A percentile compares a stretch with the other conserved stretches of the same genome.
Evolutionary conservation across 805 yeast genomes (phyloP).

Genomic region (Schwanniomyces polymorphus): DNA sequence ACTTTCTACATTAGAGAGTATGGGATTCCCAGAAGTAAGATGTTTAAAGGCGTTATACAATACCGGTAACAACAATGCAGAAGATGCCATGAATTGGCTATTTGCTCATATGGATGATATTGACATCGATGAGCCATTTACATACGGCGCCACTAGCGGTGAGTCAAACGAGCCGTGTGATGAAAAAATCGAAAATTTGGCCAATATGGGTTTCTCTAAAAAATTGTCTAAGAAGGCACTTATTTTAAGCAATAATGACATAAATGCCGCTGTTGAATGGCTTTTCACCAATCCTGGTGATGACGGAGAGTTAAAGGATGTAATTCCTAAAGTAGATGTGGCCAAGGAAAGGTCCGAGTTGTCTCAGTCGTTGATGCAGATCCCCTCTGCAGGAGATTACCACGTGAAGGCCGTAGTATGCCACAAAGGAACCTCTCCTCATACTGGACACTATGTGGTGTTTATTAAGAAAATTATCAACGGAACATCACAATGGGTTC

Average conservation of each 20-base stretch:
- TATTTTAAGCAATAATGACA: conserved; percentile 53
- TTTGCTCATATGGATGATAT: conserved; percentile 86
- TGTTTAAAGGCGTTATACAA: conserved; percentile 65
- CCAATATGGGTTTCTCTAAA: conserved; percentile 75
- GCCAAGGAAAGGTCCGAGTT: conserved; percentile 16
- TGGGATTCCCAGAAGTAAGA: conserved; percentile 85
- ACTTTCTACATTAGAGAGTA: conserved; percentile 56
- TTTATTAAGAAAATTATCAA: conserved; percentile 51
- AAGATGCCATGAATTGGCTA: conserved; percentile 87
- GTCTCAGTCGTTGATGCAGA: conserved; percentile 9
- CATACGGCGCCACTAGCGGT: conserved; percentile 10
- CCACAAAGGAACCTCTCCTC: conserved; percentile 87
- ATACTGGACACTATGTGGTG: conserved; percentile 90
- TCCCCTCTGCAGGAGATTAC: conserved; percentile 33
- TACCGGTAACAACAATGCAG: conserved; percentile 66
- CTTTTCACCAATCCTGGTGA: conserved; percentile 80
- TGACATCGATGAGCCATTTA: conserved; percentile 67
- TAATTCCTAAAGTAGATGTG: conserved; percentile 25
- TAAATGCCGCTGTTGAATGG: conserved; percentile 89
- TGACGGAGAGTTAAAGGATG: conserved; percentile 52
- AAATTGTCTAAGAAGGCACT: conserved; percentile 75
- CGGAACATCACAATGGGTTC: conserved; percentile 58
- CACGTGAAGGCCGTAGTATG: conserved; percentile 67
- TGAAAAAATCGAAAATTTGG: conserved; percentile 48
- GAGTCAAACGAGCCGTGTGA: conserved; percentile 26